Base-by-base conservation (phyloP, 441 rosid species). In the Gossypium gossypioides region DNA sequence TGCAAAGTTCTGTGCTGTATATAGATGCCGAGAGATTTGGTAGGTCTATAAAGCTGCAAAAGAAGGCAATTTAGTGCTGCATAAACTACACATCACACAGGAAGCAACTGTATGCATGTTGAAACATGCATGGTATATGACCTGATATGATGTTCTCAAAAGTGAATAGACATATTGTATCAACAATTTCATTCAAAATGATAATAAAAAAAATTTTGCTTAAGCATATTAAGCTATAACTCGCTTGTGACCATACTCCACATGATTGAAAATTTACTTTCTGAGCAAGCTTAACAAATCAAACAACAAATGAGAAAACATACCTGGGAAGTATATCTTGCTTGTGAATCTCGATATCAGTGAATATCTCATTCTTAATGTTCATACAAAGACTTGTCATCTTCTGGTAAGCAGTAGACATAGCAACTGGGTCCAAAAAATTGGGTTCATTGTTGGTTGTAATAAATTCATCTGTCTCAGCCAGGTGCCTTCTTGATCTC, bases 291-390 rank as follows among this genome's bases (percentile, higher is more conserved):
- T 57, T 61, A 44, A 27, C 29, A 63, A 29, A 13, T 50, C 19
- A 63, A 58, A 72, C 19, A 69, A 22, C 60, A 25, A 46, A 22
- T 3, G 44, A 68, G 13, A 66, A 63, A 34, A 44, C 19, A 8
- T 79, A 89, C 99, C 99, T 95, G 73, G 99, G 99, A 74, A 95
- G 93, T 72, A 89, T 84, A 72, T 92, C 83, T 84, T 85, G 91
- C 80, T 86, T 88, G 82, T 95, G 99, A 72, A 95, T 89, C 87
- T 95, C 97, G 72, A 95, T 91, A 74, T 95, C 99, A 21, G 95
- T 89, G 71, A 64, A 81, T 71, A 95, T 88, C 84, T 95, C 99
- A 72, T 86, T 90, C 83, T 91, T 95, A 19, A 92, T 69, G 78
- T 87, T 95, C 71, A 74, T 74, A 78, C 99, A 95, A 72, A 88